These are phyloP conservation scores for Brassica rapa DNA, from an alignment of 345 rosid species.

Conservation along the genomic window DNA sequence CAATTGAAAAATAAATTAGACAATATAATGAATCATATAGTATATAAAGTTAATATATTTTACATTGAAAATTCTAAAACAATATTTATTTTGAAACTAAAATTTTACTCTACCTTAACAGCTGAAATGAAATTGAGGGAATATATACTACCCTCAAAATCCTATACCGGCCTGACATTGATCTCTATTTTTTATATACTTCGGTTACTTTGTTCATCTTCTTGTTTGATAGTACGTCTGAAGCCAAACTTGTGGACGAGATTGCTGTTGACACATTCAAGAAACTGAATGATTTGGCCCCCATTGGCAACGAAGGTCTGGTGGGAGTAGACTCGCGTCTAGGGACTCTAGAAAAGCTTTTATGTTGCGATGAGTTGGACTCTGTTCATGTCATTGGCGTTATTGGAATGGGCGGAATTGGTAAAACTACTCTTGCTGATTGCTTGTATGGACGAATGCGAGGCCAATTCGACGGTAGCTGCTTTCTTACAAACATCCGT, in stretches of 20 bases:
- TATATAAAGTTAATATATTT: too few relatives aligned
- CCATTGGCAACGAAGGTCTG: not conserved
- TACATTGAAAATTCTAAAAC: too few relatives aligned
- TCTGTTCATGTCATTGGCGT: slow-evolving; percentile 44
- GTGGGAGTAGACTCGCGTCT: slow-evolving; percentile 44
- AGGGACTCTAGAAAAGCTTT: slow-evolving; percentile 10
- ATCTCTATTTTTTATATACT: not conserved
- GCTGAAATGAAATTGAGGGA: too few relatives aligned
- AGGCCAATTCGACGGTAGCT: slow-evolving; percentile 42
- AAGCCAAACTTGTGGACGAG: slow-evolving; percentile 38
- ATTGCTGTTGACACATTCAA: slow-evolving; percentile 35
- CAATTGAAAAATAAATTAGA: too few relatives aligned
- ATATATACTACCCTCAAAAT: too few relatives aligned
- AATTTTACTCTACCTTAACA: too few relatives aligned
- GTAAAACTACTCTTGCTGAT: slow-evolving; percentile 59
- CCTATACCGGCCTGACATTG: not conserved
- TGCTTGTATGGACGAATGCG: slow-evolving; percentile 44
- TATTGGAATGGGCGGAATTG: slow-evolving; percentile 56
- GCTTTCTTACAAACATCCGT: slow-evolving; percentile 49
- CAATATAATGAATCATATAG: too few relatives aligned
- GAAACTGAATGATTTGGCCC: slow-evolving; percentile 36
- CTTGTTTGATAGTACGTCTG: slow-evolving; percentile 33
- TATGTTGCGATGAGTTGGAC: slow-evolving; percentile 13
- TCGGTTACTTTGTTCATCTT: not conserved
- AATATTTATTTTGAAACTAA: too few relatives aligned